Conservation (phyloP, 78 protist species). For the Tieghemostelium lacteum region DNA sequence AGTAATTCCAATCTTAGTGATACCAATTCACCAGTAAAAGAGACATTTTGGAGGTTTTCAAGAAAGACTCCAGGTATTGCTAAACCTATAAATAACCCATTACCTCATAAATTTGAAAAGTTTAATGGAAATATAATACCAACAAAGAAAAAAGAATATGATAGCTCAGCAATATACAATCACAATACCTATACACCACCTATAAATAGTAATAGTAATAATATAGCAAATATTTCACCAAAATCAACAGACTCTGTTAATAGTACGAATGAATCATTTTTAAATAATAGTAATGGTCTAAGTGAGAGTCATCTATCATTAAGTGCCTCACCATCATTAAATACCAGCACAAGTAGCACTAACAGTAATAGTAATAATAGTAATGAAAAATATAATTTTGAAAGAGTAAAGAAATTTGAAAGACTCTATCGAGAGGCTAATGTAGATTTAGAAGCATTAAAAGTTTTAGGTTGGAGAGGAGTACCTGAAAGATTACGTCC, state of each 20-base stretch:
- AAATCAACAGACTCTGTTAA: neutral
- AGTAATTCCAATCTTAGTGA: slow-evolving; percentile 30
- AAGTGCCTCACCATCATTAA: slow-evolving; percentile 1
- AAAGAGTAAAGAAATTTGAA: slow-evolving; percentile 46
- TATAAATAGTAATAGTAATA: neutral
- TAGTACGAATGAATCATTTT: neutral
- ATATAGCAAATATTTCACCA: slow-evolving; percentile 15
- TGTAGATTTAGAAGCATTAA: slow-evolving; percentile 67
- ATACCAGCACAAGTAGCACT: slow-evolving; percentile 1
- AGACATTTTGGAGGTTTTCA: slow-evolving; percentile 72
- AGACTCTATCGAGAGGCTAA: slow-evolving; percentile 1
- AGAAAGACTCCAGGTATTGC: slow-evolving; percentile 68
- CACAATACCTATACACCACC: slow-evolving; percentile 52
- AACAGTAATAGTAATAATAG: slow-evolving; percentile 28
- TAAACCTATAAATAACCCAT: slow-evolving; percentile 51
- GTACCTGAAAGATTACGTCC: slow-evolving; percentile 35
- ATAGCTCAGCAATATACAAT: slow-evolving; percentile 54
- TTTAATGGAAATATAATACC: slow-evolving; percentile 77
- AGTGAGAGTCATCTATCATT: slow-evolving; percentile 24
- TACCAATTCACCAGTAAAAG: slow-evolving; percentile 67
- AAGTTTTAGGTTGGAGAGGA: slow-evolving; percentile 70
- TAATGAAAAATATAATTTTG: slow-evolving; percentile 2
- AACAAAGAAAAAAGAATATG: slow-evolving; percentile 57
- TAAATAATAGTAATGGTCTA: neutral
- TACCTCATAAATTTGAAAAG: slow-evolving; percentile 72